Percentiles rank a stretch among this genome's conserved stretches.
phyloP scores from a whole-genome alignment of 257 asterid genomes.

The Verbascum thapsus region DNA sequence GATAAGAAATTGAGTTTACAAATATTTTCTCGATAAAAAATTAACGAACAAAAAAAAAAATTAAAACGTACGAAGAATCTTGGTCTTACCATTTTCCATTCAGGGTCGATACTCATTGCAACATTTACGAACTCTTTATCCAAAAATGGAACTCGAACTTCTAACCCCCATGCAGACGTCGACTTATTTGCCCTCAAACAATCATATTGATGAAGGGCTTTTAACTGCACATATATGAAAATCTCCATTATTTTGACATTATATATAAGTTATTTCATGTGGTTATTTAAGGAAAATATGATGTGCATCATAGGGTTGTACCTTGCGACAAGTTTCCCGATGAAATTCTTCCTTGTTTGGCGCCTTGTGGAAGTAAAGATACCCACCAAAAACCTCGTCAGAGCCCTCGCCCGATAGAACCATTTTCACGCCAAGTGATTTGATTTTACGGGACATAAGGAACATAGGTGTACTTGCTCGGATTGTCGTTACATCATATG shows the following conservation, averaged over 20 bases:
- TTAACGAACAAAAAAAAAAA: no score
- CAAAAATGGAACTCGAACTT: conserved; percentile 90
- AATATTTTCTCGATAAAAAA: no score
- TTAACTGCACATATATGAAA: conserved; percentile 51
- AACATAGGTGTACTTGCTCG: conserved; percentile 99
- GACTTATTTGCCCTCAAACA: conserved; percentile 94
- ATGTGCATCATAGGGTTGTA: conserved; percentile 20
- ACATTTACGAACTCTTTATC: conserved; percentile 86
- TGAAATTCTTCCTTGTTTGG: conserved; percentile 95
- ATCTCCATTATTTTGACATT: conserved; percentile 1
- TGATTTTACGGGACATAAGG: conserved; percentile 95
- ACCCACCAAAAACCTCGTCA: conserved; percentile 98
- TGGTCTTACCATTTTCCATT: conserved; percentile 72
- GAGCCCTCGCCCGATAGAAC: conserved; percentile 98
- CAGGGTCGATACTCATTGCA: conserved; percentile 94
- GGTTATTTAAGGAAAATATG: not conserved
- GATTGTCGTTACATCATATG: conserved; percentile 93
- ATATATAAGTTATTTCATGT: not conserved
- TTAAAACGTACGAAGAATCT: not conserved
- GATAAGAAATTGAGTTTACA: conserved; percentile 20
- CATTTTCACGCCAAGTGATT: conserved; percentile 95
- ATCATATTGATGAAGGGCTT: conserved; percentile 96
- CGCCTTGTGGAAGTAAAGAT: conserved; percentile 87
- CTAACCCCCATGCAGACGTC: conserved; percentile 98
- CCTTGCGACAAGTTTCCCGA: conserved; percentile 89